phyloP scores from a whole-genome alignment of 257 asterid species.

The Jacaranda copaia region DNA sequence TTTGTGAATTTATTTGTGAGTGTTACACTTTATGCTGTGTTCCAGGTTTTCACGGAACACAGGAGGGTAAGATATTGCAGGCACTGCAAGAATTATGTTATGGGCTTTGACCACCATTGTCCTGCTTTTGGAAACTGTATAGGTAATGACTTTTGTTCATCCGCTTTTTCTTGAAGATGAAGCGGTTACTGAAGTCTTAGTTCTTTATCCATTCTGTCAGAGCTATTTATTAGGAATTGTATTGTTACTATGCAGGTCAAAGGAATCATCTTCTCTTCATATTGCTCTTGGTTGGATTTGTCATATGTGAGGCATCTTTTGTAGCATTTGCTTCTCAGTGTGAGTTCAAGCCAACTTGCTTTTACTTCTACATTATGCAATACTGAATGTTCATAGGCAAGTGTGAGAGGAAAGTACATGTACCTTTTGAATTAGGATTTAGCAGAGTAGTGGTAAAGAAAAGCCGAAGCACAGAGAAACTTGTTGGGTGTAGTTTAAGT shows the following conservation, averaged over 20 bases:
- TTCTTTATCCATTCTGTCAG: conserved; percentile 2
- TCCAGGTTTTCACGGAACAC: conserved; percentile 39
- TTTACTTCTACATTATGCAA: conserved; percentile 22
- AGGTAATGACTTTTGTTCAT: conserved; percentile 42
- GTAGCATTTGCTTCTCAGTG: conserved; percentile 50
- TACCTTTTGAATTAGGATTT: conserved; percentile 4
- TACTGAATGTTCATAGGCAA: conserved; percentile 1
- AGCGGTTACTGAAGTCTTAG: conserved; percentile 17
- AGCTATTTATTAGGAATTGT: not conserved
- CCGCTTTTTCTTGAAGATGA: conserved; percentile 16
- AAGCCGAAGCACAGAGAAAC: conserved; percentile 9
- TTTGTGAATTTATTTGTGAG: conserved; percentile 3
- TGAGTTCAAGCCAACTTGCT: conserved; percentile 41
- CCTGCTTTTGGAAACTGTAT: conserved; percentile 73
- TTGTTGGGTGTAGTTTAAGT: not conserved
- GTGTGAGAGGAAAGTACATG: conserved; percentile 19
- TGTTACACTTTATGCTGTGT: conserved; percentile 16
- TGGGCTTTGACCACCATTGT: conserved; percentile 69
- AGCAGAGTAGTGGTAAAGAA: conserved; percentile 5
- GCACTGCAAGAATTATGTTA: conserved; percentile 54
- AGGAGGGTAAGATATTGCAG: conserved; percentile 57
- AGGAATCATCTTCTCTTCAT: conserved; percentile 54
- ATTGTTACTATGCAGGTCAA: conserved; percentile 52
- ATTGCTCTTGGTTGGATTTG: conserved; percentile 52
- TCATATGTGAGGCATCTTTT: conserved; percentile 52